Base-by-base conservation (phyloP, 2,329 filamentous ascomycete species). In the Colletotrichum sp. region DNA sequence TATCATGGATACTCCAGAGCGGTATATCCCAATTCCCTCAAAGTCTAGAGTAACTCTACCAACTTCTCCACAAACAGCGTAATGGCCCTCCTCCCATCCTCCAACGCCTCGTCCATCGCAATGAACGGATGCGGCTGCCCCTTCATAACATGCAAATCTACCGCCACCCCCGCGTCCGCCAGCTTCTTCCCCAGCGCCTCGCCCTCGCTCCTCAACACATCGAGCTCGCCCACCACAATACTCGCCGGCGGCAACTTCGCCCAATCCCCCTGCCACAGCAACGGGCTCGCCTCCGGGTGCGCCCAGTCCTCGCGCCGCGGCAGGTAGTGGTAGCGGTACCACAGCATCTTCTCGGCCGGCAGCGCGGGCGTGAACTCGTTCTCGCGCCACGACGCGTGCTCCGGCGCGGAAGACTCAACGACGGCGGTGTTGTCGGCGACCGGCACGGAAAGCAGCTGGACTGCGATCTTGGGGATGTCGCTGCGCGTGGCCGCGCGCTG, bases 401-500 rank as follows among this genome's bases (percentile, higher is more conserved):
- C 80, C 18, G 74, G 89, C 34, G 71, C 79, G 10, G 70, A 39
- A 0, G 74, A 70, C 16, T 83, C 83, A 8, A 89, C 89, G 2
- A 88, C 90, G 8, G 90, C 90, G 1, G 89, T 91, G 82, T 92
- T 92, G 81, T 92, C 90, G 44, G 86, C 89, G 9, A 92, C 90
- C 1, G 90, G 90, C 4, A 92, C 90, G 16, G 88, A 88, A 64
- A 92, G 88, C 18, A 92, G 82, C 80, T 92, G 90, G 6, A 87
- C 81, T 2, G 80, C 75, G 70, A 82, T 78, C 62, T 36, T 30
- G 4, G 78, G 78, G 26, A 85, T 84, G 24, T 83, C 82, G 5
- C 81, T 84, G 5, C 85, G 82, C 7, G 82, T 81, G 5, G 85
- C 83, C 1, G 86, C 86, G 73, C 88, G 88, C 76, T 91, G 89